Percentiles rank a stretch among this genome's conserved stretches.
phyloP scores from a whole-genome alignment of 768 basidiomycete species.

The Rhodocollybia butyracea region DNA sequence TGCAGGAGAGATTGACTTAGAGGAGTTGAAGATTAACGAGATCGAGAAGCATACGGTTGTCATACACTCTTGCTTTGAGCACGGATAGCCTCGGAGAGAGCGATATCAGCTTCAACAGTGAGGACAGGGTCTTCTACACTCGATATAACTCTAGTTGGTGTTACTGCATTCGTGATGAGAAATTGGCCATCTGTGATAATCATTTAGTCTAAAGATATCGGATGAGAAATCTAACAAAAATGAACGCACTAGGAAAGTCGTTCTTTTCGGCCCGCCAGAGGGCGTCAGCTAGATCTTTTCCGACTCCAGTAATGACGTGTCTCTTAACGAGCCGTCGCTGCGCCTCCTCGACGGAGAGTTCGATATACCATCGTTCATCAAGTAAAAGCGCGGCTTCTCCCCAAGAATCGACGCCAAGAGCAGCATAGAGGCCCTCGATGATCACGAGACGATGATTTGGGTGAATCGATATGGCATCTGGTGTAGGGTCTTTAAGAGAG shows the following conservation, averaged over 20 bases:
- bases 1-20: too few species aligned
- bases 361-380: slow-evolving; percentile 79
- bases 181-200: slow-evolving; percentile 39
- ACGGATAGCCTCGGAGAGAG: too few species aligned
- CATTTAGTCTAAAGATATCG: background rate
- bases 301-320: slow-evolving; percentile 78
- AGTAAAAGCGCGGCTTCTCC: slow-evolving; percentile 54
- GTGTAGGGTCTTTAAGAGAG: slow-evolving; percentile 79
- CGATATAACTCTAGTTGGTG: slow-evolving; percentile 40
- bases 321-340: slow-evolving; percentile 59
- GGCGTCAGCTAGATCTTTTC: slow-evolving; percentile 61
- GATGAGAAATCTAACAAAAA: background rate
- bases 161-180: slow-evolving; percentile 40
- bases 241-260: slow-evolving; percentile 64
- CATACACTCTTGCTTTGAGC: too few species aligned
- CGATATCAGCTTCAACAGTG: background rate
- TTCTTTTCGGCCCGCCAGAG: slow-evolving; percentile 71
- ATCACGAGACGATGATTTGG: slow-evolving; percentile 74
- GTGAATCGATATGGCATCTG: slow-evolving; percentile 52
- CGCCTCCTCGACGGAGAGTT: slow-evolving; percentile 54
- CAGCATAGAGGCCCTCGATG: slow-evolving; percentile 88
- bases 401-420: slow-evolving; percentile 78
- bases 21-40: too few species aligned
- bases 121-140: slow-evolving; percentile 29
- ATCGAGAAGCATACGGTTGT: too few species aligned